Evolutionary conservation across 2,329 filamentous ascomycete genomes (phyloP), one percentile per base, ranked within the genome.

Genomic region (Chaetomium sp.): DNA sequence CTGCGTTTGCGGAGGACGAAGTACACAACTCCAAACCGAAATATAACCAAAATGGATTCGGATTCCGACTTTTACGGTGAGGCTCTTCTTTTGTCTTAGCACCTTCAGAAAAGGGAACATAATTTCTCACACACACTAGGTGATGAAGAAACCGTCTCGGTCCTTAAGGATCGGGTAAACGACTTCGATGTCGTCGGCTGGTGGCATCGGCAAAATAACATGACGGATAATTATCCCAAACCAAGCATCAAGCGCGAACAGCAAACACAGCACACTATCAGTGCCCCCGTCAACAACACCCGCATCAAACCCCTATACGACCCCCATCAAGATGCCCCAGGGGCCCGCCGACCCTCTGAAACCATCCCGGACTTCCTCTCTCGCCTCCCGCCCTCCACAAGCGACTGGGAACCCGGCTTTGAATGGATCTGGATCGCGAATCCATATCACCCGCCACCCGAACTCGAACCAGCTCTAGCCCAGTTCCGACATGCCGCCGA

Each of bases 341-440:
- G 75, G 59, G 84, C 80, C 33, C 84, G 85, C 74, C 86, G 87
- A 67, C 60, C 67, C 8, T 62, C 44, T 7, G 67, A 70, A 51
- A 60, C 61, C 40, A 57, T 68, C 8, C 57, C 61, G 9, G 61
- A 58, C 1, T 95, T 95, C 63, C 70, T 94, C 2, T 57, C 71
- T 7, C 82, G 89, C 7, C 74, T 91, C 0, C 86, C 86, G 0
- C 88, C 89, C 0, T 77, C 79, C 3, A 85, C 79, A 1, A 88
- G 84, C 1, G 69, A 74, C 2, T 67, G 71, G 3, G 70, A 68
- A 1, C 64, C 64, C 0, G 62, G 71, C 0, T 75, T 78, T 2
- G 89, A 95, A 49, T 91, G 80, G 74, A 89, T 95, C 48, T 90
- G 80, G 73, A 80, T 88, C 43, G 79, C 78, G 52, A 89, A 89